A percentile compares a stretch with the other conserved stretches of the same genome.
Conservation (phyloP, 2,329 filamentous ascomycete genomes). For the Paecilomyces sp. region DNA sequence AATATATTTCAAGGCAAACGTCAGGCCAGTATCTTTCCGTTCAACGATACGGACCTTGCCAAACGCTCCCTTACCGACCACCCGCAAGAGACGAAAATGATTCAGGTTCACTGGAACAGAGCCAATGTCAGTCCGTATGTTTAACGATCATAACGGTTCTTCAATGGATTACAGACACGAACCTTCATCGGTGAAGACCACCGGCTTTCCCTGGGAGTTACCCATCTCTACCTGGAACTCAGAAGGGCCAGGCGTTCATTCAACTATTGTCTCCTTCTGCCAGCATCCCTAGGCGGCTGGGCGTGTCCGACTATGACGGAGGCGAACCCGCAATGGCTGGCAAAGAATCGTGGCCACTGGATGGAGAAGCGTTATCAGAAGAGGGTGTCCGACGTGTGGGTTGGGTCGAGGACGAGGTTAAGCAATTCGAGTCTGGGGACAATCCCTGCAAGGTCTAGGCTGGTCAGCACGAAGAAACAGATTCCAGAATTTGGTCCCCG, state of each 20-base stretch:
- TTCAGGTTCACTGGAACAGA: slow-evolving; percentile 74
- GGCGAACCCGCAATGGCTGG: neutral
- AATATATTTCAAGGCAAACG: slow-evolving; percentile 97
- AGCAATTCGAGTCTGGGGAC: neutral
- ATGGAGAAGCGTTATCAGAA: neutral
- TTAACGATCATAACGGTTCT: slow-evolving; percentile 11
- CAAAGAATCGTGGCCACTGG: neutral
- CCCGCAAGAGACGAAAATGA: slow-evolving; percentile 89
- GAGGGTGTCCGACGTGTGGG: neutral
- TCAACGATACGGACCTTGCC: slow-evolving; percentile 98
- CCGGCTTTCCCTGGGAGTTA: slow-evolving; percentile 89
- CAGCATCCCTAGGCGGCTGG: neutral
- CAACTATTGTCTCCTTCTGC: neutral
- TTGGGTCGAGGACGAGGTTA: neutral
- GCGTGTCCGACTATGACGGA: neutral
- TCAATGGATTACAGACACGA: slow-evolving; percentile 27
- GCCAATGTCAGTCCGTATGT: slow-evolving; percentile 12
- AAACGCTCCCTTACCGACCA: slow-evolving; percentile 96
- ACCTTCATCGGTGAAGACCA: slow-evolving; percentile 92
- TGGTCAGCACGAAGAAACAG: neutral
- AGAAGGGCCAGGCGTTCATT: neutral
- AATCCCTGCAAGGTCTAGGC: neutral
- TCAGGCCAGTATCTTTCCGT: slow-evolving; percentile 86
- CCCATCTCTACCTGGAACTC: slow-evolving; percentile 56
- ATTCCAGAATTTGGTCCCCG: neutral